Conservation (phyloP, 768 basidiomycete species). For the Russula sp. region DNA sequence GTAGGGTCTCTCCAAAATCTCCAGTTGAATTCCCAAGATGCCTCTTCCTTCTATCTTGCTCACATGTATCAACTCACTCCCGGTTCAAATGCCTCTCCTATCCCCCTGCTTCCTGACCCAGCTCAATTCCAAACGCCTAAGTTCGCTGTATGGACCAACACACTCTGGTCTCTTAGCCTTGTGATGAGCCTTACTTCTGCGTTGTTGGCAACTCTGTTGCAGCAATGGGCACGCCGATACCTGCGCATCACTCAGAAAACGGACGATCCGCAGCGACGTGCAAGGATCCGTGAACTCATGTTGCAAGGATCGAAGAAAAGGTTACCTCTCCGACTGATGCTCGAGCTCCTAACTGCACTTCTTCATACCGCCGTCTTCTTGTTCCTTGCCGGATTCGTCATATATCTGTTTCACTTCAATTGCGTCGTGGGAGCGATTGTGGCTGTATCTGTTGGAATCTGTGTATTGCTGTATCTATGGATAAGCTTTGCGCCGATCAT, state of each 20-base stretch:
- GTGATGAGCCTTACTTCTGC: background rate
- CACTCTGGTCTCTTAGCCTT: conserved; percentile 5
- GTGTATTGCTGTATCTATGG: background rate
- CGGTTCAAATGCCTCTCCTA: background rate
- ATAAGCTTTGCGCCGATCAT: background rate
- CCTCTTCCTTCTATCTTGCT: no score
- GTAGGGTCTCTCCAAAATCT: background rate
- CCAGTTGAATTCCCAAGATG: background rate
- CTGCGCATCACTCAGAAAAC: background rate
- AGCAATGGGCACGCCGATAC: conserved; percentile 14
- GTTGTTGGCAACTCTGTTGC: conserved; percentile 1
- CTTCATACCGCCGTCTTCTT: conserved; percentile 7
- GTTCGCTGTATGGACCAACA: background rate
- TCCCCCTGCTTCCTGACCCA: background rate
- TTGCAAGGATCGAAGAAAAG: background rate
- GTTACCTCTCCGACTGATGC: background rate
- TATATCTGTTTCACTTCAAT: background rate
- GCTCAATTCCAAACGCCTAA: background rate
- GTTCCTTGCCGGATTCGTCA: background rate
- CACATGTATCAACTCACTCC: background rate
- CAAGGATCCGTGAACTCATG: conserved; percentile 7
- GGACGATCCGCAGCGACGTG: background rate
- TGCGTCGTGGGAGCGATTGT: background rate
- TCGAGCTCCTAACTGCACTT: background rate
- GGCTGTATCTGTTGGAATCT: background rate